Base-by-base conservation (phyloP, 805 yeast genomes). In the Myxozyma sirexii region DNA sequence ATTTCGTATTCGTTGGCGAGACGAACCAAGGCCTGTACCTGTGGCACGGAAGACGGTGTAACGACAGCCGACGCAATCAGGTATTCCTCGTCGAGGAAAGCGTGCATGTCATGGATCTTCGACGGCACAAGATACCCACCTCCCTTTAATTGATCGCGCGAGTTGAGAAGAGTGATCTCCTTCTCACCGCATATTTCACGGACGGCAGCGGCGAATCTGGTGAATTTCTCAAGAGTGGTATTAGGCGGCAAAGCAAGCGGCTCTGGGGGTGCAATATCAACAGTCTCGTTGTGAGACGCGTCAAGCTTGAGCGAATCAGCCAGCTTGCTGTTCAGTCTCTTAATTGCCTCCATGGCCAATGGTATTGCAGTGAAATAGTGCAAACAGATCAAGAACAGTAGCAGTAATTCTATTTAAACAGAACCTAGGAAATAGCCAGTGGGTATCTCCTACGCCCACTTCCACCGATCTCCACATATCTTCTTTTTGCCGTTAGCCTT, bases 1-100 rank as follows among this genome's bases (percentile, higher is more conserved):
- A 51, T 45, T 33, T 44, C 23, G 23, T 26, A 53, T 27, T 33
- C 31, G 29, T 53, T 53, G 2, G 51, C 50, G 13, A 53, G 49
- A 4, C 26, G 19, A 10, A 53, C 57, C 17, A 53, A n/a, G 15
- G 26, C 50, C 33, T 53, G 57, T 2, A 53, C 42, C 24, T 53
- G 45, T 2, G 50, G 50, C 7, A 53, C 57, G 21, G 44, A 15
- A 3, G 38, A 35, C 15, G 57, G 57, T 3, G 45, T 17, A 10
- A 53, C 49, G n/a, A 53, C 44, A 13, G 57, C 57, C 24, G 57
- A 53, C 27, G 57, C 57, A 10, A 53, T 37, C 17, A 53, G 35
- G 24, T 13, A 33, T 26, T 35, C 51, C 17, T 38, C 31, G n/a
- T 44, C 57, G 45, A 19, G 24, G 19, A 53, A n/a, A n/a, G 50